Evolutionary conservation across 257 asterid species (phyloP).

Genomic region (Anisodus acutangulus): DNA sequence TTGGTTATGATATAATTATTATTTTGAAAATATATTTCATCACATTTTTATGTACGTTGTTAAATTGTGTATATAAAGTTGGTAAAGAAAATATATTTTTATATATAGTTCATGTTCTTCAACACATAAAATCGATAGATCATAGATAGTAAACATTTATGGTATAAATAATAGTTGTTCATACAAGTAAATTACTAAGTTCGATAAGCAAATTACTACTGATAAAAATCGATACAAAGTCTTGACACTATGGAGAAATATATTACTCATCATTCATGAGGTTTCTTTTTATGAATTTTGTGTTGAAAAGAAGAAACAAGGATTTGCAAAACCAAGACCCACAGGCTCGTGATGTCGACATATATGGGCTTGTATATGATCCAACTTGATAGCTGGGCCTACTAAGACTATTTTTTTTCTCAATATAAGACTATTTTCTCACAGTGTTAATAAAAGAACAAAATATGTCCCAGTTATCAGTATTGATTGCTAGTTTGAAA

Average conservation of each 20-base stretch:
- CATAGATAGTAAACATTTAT: too few relatives aligned
- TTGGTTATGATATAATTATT: background rate
- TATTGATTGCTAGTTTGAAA: background rate
- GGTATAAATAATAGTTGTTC: too few relatives aligned
- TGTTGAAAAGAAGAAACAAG: background rate
- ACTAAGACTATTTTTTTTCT: background rate
- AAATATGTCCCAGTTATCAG: background rate
- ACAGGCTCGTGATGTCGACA: conserved; percentile 4
- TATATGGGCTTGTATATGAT: background rate
- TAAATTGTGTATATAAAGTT: background rate
- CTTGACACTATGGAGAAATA: too few relatives aligned
- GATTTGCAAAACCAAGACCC: conserved; percentile 10
- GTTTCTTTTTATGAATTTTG: background rate
- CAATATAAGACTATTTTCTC: background rate
- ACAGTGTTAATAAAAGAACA: background rate
- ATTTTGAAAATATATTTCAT: background rate
- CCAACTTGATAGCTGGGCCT: conserved; percentile 8
- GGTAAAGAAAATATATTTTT: too few relatives aligned
- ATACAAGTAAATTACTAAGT: too few relatives aligned
- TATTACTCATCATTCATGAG: too few relatives aligned
- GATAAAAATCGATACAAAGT: too few relatives aligned
- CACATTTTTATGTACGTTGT: background rate
- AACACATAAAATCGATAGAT: too few relatives aligned
- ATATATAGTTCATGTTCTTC: too few relatives aligned
- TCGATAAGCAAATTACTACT: too few relatives aligned